phyloP scores from a whole-genome alignment of 2,329 filamentous ascomycete genomes.

The Ciborinia camelliae region DNA sequence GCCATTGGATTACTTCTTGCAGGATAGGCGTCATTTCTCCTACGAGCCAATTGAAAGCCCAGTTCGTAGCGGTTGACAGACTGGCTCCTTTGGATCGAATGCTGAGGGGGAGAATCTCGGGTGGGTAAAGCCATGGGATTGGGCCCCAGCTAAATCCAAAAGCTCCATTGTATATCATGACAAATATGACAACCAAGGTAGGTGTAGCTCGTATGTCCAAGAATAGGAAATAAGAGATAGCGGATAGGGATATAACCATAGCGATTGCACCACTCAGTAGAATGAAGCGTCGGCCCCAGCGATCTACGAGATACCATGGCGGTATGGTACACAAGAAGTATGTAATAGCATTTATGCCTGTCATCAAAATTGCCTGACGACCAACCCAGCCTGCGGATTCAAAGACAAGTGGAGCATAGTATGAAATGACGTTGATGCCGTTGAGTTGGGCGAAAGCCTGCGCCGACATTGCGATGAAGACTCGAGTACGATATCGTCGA shows the following conservation, averaged over 20 bases:
- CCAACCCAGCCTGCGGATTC: slow-evolving; percentile 95
- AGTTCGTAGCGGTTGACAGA: slow-evolving; percentile 93
- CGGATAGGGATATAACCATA: slow-evolving; percentile 83
- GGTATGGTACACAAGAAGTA: slow-evolving; percentile 91
- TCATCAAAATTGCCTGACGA: slow-evolving; percentile 91
- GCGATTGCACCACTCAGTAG: slow-evolving; percentile 83
- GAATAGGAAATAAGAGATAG: slow-evolving; percentile 94
- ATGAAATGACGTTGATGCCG: slow-evolving; percentile 99
- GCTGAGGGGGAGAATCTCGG: slow-evolving; percentile 95
- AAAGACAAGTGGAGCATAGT: slow-evolving; percentile 95
- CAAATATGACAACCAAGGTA: slow-evolving; percentile 83
- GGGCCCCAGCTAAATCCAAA: slow-evolving; percentile 98
- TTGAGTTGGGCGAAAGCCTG: slow-evolving; percentile 95
- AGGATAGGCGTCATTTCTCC: slow-evolving; percentile 92
- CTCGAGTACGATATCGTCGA: slow-evolving; percentile 81
- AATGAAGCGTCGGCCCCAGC: slow-evolving; percentile 84
- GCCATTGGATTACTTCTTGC: slow-evolving; percentile 89
- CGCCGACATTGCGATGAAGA: slow-evolving; percentile 98
- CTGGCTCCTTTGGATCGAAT: slow-evolving; percentile 96
- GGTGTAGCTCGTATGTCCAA: slow-evolving; percentile 77
- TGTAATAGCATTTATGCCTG: slow-evolving; percentile 88
- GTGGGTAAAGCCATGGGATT: slow-evolving; percentile 96
- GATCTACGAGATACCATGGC: slow-evolving; percentile 95
- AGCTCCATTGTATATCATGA: slow-evolving; percentile 97
- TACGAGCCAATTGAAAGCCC: slow-evolving; percentile 97